Percentiles rank a stretch among this genome's conserved stretches.
Conservation (phyloP, 2,329 filamentous ascomycete genomes). For the Exophiala spinifera region DNA sequence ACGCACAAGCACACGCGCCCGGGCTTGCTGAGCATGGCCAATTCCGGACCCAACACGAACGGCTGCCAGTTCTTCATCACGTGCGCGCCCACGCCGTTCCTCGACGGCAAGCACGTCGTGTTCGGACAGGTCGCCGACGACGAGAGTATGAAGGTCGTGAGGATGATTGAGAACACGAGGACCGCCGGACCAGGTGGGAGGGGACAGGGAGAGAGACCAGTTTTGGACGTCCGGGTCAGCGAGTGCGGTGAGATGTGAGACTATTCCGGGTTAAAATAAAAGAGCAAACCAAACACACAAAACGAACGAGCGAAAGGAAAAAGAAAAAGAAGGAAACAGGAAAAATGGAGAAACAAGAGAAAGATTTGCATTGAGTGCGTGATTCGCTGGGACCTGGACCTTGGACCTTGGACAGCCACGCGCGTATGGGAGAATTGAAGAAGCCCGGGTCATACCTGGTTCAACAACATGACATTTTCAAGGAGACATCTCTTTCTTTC, state of each 20-base stretch:
- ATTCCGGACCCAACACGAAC: constrained; percentile 87
- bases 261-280: no score
- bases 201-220: constrained; percentile 63
- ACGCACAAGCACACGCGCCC: constrained; percentile 70
- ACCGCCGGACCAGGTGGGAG: constrained; percentile 57
- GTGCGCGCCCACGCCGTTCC: constrained; percentile 77
- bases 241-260: constrained; percentile 90
- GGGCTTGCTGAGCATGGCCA: constrained; percentile 93
- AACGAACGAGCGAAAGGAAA: no score
- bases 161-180: constrained; percentile 88
- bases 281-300: no score
- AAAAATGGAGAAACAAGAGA: no score
- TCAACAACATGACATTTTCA: no score
- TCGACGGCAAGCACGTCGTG: constrained; percentile 92
- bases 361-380: no score
- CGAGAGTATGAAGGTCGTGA: constrained; percentile 78
- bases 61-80: constrained; percentile 98
- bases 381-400: no score
- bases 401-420: no score
- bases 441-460: no score
- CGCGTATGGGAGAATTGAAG: no score
- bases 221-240: constrained; percentile 76
- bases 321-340: background rate
- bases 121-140: constrained; percentile 81
- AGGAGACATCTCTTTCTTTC: no score